Evolutionary conservation across 2,329 filamentous ascomycete genomes (phyloP).

Genomic region (Trichoderma semiorbis): DNA sequence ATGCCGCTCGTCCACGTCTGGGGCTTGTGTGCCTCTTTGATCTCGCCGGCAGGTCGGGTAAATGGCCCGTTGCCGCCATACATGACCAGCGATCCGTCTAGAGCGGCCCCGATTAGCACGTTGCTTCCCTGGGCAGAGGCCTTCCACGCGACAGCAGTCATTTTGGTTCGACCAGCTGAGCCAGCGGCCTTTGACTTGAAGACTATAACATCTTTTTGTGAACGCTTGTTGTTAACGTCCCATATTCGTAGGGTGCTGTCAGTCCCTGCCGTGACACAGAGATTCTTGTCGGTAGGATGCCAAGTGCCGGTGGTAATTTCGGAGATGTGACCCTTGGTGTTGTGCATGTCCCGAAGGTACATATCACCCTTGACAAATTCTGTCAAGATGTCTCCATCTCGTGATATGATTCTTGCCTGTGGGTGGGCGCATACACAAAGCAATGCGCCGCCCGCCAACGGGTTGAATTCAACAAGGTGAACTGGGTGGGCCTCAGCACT

Average conservation of each 20-base stretch:
- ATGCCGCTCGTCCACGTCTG: conserved; percentile 90
- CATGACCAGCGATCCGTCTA: conserved; percentile 89
- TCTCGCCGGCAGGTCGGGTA: conserved; percentile 74
- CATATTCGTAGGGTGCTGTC: conserved; percentile 96
- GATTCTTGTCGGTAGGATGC: conserved; percentile 81
- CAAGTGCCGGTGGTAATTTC: conserved; percentile 87
- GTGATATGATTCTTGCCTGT: conserved; percentile 82
- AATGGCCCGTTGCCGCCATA: conserved; percentile 88
- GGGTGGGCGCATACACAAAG: conserved; percentile 85
- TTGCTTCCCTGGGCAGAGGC: conserved; percentile 70
- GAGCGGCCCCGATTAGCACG: conserved; percentile 73
- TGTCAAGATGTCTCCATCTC: conserved; percentile 80
- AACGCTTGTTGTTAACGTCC: conserved; percentile 88
- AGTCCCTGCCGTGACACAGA: conserved; percentile 86
- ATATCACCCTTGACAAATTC: conserved; percentile 98
- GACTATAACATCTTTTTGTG: conserved; percentile 90
- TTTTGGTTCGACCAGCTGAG: conserved; percentile 83
- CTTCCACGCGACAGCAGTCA: conserved; percentile 91
- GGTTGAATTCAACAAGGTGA: conserved; percentile 83
- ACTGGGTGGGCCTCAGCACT: conserved; percentile 82
- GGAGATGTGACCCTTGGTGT: conserved; percentile 94
- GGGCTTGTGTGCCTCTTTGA: conserved; percentile 75
- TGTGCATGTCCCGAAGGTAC: conserved; percentile 95
- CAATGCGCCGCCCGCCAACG: conserved; percentile 72
- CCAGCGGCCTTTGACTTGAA: conserved; percentile 92